These are phyloP conservation scores for Trametes versicolor DNA, from an alignment of 1,284 basidiomycete genomes.

Conservation along the genomic window DNA sequence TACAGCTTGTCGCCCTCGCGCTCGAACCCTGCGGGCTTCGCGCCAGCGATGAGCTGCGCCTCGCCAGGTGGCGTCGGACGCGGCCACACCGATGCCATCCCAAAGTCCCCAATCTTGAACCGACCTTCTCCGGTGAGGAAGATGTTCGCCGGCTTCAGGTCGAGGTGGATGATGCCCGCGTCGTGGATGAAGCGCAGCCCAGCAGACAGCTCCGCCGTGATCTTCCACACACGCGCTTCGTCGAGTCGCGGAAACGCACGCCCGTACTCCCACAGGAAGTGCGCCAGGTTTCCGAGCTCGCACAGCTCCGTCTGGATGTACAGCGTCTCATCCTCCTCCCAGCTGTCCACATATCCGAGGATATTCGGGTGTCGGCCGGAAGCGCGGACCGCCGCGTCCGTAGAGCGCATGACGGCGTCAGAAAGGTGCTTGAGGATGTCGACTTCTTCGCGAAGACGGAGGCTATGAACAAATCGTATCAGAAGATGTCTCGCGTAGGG, in stretches of 20 bases:
- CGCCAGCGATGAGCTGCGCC: slow-evolving; percentile 40
- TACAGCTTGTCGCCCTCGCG: slow-evolving; percentile 98
- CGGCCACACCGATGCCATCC: slow-evolving; percentile 93
- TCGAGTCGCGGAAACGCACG: slow-evolving; percentile 86
- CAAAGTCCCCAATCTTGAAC: slow-evolving; percentile 99
- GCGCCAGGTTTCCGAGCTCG: slow-evolving; percentile 90
- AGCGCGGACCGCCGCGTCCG: slow-evolving; percentile 29
- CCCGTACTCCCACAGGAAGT: slow-evolving; percentile 95
- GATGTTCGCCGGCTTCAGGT: slow-evolving; percentile 98
- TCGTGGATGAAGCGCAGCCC: slow-evolving; percentile 93
- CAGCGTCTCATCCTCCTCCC: slow-evolving; percentile 94
- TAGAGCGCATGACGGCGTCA: slow-evolving; percentile 22
- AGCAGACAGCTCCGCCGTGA: slow-evolving; percentile 90
- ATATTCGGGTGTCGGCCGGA: slow-evolving; percentile 73
- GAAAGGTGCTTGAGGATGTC: slow-evolving; percentile 89
- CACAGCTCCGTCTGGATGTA: slow-evolving; percentile 97
- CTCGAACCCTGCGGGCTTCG: slow-evolving; percentile 74
- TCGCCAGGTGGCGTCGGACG: slow-evolving; percentile 53
- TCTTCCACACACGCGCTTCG: slow-evolving; percentile 97
- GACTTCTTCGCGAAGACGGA: slow-evolving; percentile 94
- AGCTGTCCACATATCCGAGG: slow-evolving; percentile 92
- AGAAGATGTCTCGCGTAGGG: slow-evolving; percentile 7
- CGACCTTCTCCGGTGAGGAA: slow-evolving; percentile 91
- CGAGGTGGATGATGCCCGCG: slow-evolving; percentile 92
- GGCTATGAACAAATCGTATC: slow-evolving; percentile 51